Base-by-base conservation (phyloP, 306 rosid species). In the Rubus idaeus region DNA sequence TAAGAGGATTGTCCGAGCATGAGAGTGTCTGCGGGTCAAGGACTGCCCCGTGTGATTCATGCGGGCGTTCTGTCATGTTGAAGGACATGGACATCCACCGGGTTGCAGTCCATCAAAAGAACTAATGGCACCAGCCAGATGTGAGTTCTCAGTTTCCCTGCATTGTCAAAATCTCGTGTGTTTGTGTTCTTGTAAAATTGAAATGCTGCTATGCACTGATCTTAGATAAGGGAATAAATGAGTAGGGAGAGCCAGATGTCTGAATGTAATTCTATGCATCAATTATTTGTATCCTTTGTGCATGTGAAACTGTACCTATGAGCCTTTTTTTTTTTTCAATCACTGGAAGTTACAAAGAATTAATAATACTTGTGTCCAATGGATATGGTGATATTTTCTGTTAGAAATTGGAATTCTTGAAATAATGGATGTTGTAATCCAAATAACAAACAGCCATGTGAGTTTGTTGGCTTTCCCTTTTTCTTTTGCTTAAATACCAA, bases 31-130 rank as follows among this genome's bases (percentile, higher is more conserved):
- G 99, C 66, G 99, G 99, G 52, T 95, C 99, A 0, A 88, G 99
- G 82, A 95, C 98, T 37, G 92, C 96, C 58, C 96, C 97, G 0
- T 95, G 98, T 58, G 96, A 95, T 82, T 95, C 99, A 30, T 95
- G 99, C 46, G 99, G 99, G 49, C 99, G 97, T 70, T 71, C 99
- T 1, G 97, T 95, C 74, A 95, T 95, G 99, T 78, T 95, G 90
- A 95, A 95, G 88, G 97, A 95, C 72, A 95, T 95, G 99, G 97
- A 95, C 83, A 90, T 92, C 72, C 99, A 92, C 85, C 96, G 84
- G 20, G 68, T 90, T 69, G 99, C 99, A 63, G 99, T 95, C 84
- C 99, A 92, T 80, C 99, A 90, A 52, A 92, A 80, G 86, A 86
- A 97, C 78, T 95, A 79, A 86, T 20, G 46, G 56, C 26, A 30